Conservation (phyloP, 805 yeast genomes). For the Ogataea neopini region DNA sequence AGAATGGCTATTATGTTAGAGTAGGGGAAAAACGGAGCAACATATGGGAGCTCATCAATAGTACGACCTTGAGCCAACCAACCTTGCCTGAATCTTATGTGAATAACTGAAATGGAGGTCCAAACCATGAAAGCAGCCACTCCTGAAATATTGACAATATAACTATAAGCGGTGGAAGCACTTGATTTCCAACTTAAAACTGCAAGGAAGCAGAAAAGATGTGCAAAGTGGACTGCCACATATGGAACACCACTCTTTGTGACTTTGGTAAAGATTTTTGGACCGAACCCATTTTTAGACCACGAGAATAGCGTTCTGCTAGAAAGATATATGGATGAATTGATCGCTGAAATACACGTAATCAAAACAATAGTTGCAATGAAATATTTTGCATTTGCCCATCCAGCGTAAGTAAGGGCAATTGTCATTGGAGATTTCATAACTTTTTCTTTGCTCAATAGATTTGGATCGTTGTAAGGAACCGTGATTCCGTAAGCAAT, state of each 20-base stretch:
- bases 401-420: constrained; percentile 46
- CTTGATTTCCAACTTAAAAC: constrained; percentile 57
- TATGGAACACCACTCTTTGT: constrained; percentile 61
- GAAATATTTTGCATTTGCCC: constrained; percentile 39
- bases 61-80: constrained; percentile 18
- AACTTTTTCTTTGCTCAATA: constrained; percentile 33
- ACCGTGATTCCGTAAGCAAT: constrained; percentile 57
- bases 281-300: constrained; percentile 61
- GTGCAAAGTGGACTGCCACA: constrained; percentile 53
- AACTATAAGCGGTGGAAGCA: constrained; percentile 55
- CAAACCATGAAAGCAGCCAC: constrained; percentile 65
- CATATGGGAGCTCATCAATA: constrained; percentile 21
- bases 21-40: constrained; percentile 47
- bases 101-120: constrained; percentile 55
- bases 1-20: constrained; percentile 43
- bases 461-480: constrained; percentile 50
- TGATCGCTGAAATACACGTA: constrained; percentile 64
- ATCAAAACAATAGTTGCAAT: constrained; percentile 54
- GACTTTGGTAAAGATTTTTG: constrained; percentile 51
- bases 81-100: constrained; percentile 46
- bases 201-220: constrained; percentile 53
- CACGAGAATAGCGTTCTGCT: constrained; percentile 62
- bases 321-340: constrained; percentile 64
- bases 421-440: constrained; percentile 46
- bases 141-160: constrained; percentile 60